These are phyloP conservation scores for Ceraceosorus guamensis DNA, from an alignment of 1,284 basidiomycete species.

Conservation along the genomic window DNA sequence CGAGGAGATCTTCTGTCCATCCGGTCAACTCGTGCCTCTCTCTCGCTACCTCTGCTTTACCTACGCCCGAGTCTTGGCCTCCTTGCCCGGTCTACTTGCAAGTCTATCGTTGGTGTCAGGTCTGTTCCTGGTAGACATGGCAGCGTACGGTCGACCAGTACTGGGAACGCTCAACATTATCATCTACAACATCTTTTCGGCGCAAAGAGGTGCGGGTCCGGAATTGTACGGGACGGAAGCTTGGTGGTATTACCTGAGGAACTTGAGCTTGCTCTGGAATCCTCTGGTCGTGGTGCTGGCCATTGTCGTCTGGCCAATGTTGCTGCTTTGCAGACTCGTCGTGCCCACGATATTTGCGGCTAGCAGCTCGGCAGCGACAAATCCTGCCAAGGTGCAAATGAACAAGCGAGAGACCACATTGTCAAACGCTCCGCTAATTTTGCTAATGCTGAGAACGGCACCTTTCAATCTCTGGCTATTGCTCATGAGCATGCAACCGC, in stretches of 20 bases:
- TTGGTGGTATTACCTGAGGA: conserved; percentile 52
- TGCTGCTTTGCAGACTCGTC: conserved; percentile 59
- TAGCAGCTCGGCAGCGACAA: too few relatives aligned
- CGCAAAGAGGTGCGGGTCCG: conserved; percentile 62
- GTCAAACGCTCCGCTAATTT: too few relatives aligned
- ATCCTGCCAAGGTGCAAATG: background rate
- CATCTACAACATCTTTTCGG: conserved; percentile 77
- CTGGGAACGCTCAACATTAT: conserved; percentile 90
- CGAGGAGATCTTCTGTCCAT: conserved; percentile 77
- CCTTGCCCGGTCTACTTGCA: conserved; percentile 43
- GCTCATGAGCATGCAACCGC: conserved; percentile 72
- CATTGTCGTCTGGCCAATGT: conserved; percentile 2
- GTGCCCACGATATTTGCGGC: too few relatives aligned
- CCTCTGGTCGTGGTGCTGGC: conserved; percentile 72
- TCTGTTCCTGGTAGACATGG: conserved; percentile 57
- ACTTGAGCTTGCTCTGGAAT: conserved; percentile 74
- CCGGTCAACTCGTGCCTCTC: conserved; percentile 50
- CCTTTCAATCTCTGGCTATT: conserved; percentile 84
- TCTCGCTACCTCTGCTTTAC: conserved; percentile 10
- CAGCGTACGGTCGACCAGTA: conserved; percentile 72
- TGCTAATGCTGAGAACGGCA: conserved; percentile 63
- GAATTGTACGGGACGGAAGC: conserved; percentile 89
- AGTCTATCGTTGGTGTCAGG: too few relatives aligned
- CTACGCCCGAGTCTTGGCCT: conserved; percentile 53
- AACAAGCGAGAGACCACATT: conserved; percentile 45